Conservation (phyloP, 495 filamentous ascomycete species). For the Penicillium goetzii region DNA sequence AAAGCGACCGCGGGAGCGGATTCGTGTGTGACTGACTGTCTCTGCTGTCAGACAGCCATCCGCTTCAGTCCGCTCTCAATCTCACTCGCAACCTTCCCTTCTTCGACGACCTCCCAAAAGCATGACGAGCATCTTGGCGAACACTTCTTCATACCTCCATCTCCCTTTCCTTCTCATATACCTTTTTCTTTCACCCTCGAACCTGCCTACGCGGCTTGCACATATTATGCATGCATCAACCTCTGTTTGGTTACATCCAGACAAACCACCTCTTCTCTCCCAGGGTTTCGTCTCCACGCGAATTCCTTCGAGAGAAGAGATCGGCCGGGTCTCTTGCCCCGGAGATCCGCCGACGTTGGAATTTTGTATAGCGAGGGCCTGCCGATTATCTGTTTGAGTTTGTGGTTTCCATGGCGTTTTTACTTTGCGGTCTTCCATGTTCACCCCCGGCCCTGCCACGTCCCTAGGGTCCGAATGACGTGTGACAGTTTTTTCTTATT, state of each 20-base stretch:
- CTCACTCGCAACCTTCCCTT: constrained; percentile 17
- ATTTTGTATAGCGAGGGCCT: constrained; percentile 42
- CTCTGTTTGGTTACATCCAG: constrained; percentile 21
- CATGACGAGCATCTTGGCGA: constrained; percentile 45
- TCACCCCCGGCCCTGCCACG: constrained; percentile 47
- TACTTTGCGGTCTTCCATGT: constrained; percentile 38
- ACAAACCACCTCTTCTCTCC: constrained; percentile 15
- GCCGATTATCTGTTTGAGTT: constrained; percentile 31
- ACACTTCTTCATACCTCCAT: constrained; percentile 27
- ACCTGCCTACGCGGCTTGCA: constrained; percentile 39
- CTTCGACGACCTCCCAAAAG: constrained; percentile 40
- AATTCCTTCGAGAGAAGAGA: background rate
- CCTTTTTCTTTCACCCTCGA: constrained; percentile 25
- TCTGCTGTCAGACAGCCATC: constrained; percentile 13
- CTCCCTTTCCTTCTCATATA: constrained; percentile 29
- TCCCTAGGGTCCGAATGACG: constrained; percentile 45
- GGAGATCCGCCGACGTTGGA: constrained; percentile 22
- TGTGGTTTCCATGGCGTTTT: constrained; percentile 31
- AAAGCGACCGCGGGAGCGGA: constrained; percentile 20
- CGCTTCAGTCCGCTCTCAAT: background rate
- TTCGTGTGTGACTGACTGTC: constrained; percentile 6
- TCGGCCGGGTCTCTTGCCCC: background rate
- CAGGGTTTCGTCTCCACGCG: background rate
- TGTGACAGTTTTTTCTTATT: constrained; percentile 26
- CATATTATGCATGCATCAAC: constrained; percentile 35